phyloP scores from a whole-genome alignment of 306 rosid genomes.

The Cicer arietinum region DNA sequence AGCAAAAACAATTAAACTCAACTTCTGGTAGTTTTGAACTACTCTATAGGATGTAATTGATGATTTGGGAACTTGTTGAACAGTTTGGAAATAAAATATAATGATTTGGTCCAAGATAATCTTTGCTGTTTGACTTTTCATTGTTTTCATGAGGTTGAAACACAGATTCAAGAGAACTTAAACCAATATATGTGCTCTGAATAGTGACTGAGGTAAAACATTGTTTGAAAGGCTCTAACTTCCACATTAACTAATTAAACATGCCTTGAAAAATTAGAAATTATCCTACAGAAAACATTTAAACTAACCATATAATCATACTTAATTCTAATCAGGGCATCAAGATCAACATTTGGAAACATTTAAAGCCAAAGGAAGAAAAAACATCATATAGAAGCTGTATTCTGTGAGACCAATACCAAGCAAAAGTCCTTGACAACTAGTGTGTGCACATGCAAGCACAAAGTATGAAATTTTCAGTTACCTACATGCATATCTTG shows the following conservation, averaged over 20 bases:
- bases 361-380: slow-evolving; percentile 17
- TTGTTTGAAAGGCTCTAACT: slow-evolving; percentile 20
- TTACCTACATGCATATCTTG: slow-evolving; percentile 11
- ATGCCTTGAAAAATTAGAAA: slow-evolving; percentile 25
- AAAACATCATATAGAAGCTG: slow-evolving; percentile 37
- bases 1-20: slow-evolving; percentile 22
- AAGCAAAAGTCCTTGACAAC: slow-evolving; percentile 27
- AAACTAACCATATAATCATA: slow-evolving; percentile 23
- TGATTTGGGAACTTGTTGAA: slow-evolving; percentile 15
- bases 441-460: slow-evolving; percentile 22
- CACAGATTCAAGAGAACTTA: slow-evolving; percentile 3
- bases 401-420: background rate
- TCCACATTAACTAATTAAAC: slow-evolving; percentile 9
- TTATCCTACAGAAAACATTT: slow-evolving; percentile 36
- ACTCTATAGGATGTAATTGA: slow-evolving; percentile 11
- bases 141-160: slow-evolving; percentile 20
- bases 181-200: slow-evolving; percentile 5
- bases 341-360: slow-evolving; percentile 30
- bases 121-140: background rate
- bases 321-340: slow-evolving; percentile 6
- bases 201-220: background rate
- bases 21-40: slow-evolving; percentile 12
- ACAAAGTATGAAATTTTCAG: slow-evolving; percentile 11
- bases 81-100: background rate
- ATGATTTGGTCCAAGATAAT: slow-evolving; percentile 3